A percentile compares a stretch with the other conserved stretches of the same genome.
Evolutionary conservation across 129 eudicot genomes (phyloP).

Genomic region (Artemisia argyi): DNA sequence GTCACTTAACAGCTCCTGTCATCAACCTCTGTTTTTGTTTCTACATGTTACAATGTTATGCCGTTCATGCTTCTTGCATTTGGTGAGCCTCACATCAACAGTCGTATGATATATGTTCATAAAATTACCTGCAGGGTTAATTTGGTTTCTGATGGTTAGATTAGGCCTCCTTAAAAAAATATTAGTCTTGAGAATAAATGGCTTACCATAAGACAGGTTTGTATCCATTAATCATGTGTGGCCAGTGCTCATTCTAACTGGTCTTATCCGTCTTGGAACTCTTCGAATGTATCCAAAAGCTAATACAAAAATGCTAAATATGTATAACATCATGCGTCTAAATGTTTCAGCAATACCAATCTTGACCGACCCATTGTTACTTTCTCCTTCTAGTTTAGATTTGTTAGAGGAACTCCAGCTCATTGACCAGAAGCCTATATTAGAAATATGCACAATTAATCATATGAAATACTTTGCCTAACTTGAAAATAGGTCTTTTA

Average conservation of each 20-base stretch:
- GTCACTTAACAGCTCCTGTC: slow-evolving; percentile 8
- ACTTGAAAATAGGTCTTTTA: slow-evolving; percentile 1
- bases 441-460: not conserved
- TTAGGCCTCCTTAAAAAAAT: not conserved
- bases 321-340: slow-evolving; percentile 42
- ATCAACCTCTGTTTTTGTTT: slow-evolving; percentile 23
- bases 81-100: slow-evolving; percentile 7
- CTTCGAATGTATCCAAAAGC: slow-evolving; percentile 51
- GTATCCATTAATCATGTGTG: slow-evolving; percentile 46
- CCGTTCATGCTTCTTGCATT: slow-evolving; percentile 13
- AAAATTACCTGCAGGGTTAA: slow-evolving; percentile 20
- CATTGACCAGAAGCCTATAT: slow-evolving; percentile 50
- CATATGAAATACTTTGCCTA: not conserved
- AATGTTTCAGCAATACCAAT: slow-evolving; percentile 36
- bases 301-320: slow-evolving; percentile 63
- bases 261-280: slow-evolving; percentile 58
- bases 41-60: slow-evolving; percentile 12
- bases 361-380: slow-evolving; percentile 31
- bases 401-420: slow-evolving; percentile 32
- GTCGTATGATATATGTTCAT: slow-evolving; percentile 7
- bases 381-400: slow-evolving; percentile 39
- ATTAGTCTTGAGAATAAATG: no score
- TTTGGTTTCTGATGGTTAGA: slow-evolving; percentile 11
- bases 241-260: slow-evolving; percentile 58
- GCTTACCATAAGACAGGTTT: slow-evolving; percentile 33